A percentile compares a stretch with the other conserved stretches of the same genome.
Conservation (phyloP, 768 basidiomycete species). For the Clavaria fumosa region DNA sequence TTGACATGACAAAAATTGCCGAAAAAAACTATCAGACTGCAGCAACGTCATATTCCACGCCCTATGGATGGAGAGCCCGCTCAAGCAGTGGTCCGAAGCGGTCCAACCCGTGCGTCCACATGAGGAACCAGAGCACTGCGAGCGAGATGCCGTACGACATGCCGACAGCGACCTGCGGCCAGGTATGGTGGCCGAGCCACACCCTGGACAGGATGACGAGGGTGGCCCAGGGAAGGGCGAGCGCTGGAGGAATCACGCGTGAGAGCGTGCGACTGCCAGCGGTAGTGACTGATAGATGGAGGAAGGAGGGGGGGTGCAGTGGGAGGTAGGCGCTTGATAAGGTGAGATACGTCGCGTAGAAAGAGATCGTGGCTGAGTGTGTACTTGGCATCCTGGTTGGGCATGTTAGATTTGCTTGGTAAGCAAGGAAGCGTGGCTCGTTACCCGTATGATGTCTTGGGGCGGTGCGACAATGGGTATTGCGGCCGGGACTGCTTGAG, state of each 20-base stretch:
- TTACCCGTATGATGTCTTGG: conserved; percentile 58
- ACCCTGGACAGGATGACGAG: conserved; percentile 48
- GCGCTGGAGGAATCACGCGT: conserved; percentile 29
- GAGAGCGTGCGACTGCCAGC: conserved; percentile 16
- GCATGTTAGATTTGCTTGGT: no score
- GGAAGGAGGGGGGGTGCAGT: no score
- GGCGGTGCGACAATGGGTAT: conserved; percentile 19
- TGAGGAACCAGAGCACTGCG: conserved; percentile 37
- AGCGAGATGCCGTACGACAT: conserved; percentile 36
- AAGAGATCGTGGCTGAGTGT: conserved; percentile 56
- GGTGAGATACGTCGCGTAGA: conserved; percentile 43
- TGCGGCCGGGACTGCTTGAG: conserved; percentile 53
- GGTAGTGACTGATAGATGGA: conserved; percentile 41
- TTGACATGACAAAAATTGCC: no score
- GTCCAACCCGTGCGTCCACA: conserved; percentile 31
- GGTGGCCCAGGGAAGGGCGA: conserved; percentile 40
- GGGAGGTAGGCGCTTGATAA: conserved; percentile 46
- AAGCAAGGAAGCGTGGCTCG: conserved; percentile 15
- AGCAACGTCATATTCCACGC: no score
- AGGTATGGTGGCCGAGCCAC: conserved; percentile 67
- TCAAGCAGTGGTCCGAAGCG: conserved; percentile 14
- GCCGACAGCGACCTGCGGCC: conserved; percentile 51
- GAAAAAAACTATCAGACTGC: no score
- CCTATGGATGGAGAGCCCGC: no score
- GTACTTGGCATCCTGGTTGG: conserved; percentile 79